Percentiles rank a stretch among this genome's conserved stretches.
phyloP scores from a whole-genome alignment of 2,329 filamentous ascomycete genomes.

The Botryosphaeria dothidea region DNA sequence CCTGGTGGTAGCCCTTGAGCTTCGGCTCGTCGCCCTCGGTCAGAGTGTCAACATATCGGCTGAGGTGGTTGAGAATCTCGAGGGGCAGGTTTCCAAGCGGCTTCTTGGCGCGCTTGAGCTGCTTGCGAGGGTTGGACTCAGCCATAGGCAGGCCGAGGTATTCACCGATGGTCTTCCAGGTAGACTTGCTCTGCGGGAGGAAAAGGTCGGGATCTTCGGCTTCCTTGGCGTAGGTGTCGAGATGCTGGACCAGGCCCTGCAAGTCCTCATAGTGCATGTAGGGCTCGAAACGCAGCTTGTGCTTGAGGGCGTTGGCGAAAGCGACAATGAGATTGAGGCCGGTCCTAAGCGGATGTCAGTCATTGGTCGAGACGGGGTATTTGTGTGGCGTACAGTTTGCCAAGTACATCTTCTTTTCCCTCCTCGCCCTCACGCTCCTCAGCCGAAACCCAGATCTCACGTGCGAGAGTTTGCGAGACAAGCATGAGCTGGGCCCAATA shows the following conservation, averaged over 20 bases:
- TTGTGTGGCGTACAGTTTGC: slow-evolving; percentile 56
- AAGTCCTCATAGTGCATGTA: slow-evolving; percentile 77
- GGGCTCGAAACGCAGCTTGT: slow-evolving; percentile 81
- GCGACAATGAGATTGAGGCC: slow-evolving; percentile 77
- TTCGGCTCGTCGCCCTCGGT: slow-evolving; percentile 52
- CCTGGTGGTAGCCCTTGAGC: slow-evolving; percentile 58
- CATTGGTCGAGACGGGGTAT: background rate
- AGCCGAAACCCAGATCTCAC: slow-evolving; percentile 81
- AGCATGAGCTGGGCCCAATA: slow-evolving; percentile 62
- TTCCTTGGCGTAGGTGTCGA: slow-evolving; percentile 72
- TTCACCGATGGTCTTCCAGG: slow-evolving; percentile 67
- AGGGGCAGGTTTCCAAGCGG: slow-evolving; percentile 82
- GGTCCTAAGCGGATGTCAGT: slow-evolving; percentile 43
- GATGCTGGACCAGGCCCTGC: slow-evolving; percentile 66
- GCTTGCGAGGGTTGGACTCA: slow-evolving; percentile 74
- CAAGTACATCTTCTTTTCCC: slow-evolving; percentile 67
- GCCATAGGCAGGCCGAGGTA: slow-evolving; percentile 77
- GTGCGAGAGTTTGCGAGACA: slow-evolving; percentile 58
- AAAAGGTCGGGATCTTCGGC: slow-evolving; percentile 50
- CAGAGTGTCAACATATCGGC: slow-evolving; percentile 64
- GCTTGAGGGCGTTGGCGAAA: slow-evolving; percentile 76
- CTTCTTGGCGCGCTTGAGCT: slow-evolving; percentile 69
- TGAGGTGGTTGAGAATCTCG: slow-evolving; percentile 75
- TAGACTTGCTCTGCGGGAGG: slow-evolving; percentile 33
- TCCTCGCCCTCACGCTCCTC: slow-evolving; percentile 58